Percentiles rank a stretch among this genome's conserved stretches.
These are phyloP conservation scores for Aphanomyces invadans DNA, from an alignment of 352 stramenopile species.

Conservation along the genomic window DNA sequence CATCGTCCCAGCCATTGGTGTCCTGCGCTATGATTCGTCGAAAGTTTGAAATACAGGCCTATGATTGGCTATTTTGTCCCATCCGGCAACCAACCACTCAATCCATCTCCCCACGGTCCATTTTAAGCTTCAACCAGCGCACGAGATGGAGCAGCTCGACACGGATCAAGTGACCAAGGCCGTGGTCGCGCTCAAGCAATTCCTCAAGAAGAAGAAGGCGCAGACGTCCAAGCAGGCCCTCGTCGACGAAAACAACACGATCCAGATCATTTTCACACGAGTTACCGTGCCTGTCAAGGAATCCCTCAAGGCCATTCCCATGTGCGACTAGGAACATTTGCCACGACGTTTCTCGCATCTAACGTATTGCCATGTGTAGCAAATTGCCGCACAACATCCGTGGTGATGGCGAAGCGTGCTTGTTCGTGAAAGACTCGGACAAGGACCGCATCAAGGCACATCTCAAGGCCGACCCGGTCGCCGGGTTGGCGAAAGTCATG, in stretches of 20 bases:
- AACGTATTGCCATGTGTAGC: conserved; percentile 29
- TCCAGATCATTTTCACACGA: conserved; percentile 69
- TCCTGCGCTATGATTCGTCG: background rate
- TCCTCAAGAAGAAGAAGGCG: conserved; percentile 44
- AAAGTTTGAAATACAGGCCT: background rate
- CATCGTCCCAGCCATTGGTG: background rate
- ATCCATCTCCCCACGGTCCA: background rate
- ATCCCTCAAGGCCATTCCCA: conserved; percentile 61
- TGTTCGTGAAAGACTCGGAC: conserved; percentile 79
- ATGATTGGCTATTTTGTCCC: background rate
- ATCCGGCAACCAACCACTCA: conserved; percentile 9
- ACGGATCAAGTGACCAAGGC: conserved; percentile 53
- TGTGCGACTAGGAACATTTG: conserved; percentile 33
- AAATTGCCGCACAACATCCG: conserved; percentile 49
- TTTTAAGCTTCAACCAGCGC: conserved; percentile 13
- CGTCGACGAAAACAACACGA: conserved; percentile 43
- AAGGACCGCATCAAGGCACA: conserved; percentile 76
- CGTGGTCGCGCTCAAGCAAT: conserved; percentile 55
- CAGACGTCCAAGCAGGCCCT: conserved; percentile 50
- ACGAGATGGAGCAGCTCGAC: conserved; percentile 23
- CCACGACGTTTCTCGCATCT: conserved; percentile 12
- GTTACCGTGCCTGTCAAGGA: conserved; percentile 58
- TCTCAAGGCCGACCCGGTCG: conserved; percentile 47
- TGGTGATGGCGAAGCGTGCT: conserved; percentile 53
- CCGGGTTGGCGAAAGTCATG: conserved; percentile 63